A percentile compares a stretch with the other conserved stretches of the same genome.
phyloP scores from a whole-genome alignment of 208 protist species.

The Trypanosoma boissoni region DNA sequence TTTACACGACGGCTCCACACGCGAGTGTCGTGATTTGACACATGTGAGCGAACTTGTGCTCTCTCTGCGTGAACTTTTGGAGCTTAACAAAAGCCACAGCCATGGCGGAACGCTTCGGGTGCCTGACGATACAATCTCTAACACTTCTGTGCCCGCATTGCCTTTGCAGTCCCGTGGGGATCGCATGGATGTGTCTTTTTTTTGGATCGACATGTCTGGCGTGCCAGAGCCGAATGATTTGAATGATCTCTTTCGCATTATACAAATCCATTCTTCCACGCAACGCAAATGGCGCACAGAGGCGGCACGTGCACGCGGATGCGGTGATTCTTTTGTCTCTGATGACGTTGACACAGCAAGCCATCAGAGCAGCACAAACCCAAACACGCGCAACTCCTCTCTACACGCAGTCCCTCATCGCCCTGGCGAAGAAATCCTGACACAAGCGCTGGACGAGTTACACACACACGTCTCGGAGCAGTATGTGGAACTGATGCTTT shows the following conservation, averaged over 20 bases:
- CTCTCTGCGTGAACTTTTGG: not conserved
- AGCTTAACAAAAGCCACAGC: not conserved
- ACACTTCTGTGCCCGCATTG: not conserved
- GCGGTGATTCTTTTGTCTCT: not conserved
- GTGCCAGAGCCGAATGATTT: slow-evolving; percentile 5
- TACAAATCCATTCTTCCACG: slow-evolving; percentile 1
- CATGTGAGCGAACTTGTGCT: not conserved
- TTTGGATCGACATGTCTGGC: slow-evolving; percentile 21
- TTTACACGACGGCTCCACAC: slow-evolving; percentile 6
- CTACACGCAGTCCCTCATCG: too few relatives aligned
- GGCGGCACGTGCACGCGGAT: not conserved
- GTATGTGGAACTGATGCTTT: slow-evolving; percentile 16
- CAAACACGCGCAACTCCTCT: not conserved
- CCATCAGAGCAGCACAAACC: not conserved
- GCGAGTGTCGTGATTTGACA: slow-evolving; percentile 1
- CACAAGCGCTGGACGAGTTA: slow-evolving; percentile 10
- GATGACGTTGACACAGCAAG: not conserved
- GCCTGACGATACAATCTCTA: not conserved
- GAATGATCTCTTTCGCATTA: slow-evolving; percentile 8
- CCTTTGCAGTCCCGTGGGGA: too few relatives aligned
- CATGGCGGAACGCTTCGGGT: not conserved
- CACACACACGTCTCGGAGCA: slow-evolving; percentile 12
- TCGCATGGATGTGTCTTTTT: too few relatives aligned
- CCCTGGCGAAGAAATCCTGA: too few relatives aligned
- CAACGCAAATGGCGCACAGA: slow-evolving; percentile 5